A percentile compares a stretch with the other conserved stretches of the same genome.
Evolutionary conservation across 306 rosid species (phyloP).

Genomic region (Prosopis cineraria): DNA sequence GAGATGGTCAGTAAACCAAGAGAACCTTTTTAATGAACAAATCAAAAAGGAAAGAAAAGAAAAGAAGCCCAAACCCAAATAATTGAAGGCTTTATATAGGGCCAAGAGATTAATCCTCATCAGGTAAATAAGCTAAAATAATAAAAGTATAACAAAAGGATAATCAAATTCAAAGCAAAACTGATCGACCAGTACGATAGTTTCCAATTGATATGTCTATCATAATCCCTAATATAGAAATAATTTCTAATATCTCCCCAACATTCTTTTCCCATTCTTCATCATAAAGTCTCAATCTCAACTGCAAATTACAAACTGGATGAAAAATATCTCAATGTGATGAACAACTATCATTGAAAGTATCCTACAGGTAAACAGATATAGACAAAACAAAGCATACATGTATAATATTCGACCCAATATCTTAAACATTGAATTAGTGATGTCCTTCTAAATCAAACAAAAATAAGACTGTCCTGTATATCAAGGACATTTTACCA

Average conservation of each 20-base stretch:
- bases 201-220: not conserved
- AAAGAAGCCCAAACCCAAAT: not conserved
- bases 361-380: not conserved
- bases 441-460: not conserved
- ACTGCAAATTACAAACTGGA: conserved; percentile 18
- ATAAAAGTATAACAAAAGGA: not conserved
- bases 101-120: not conserved
- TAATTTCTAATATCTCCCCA: not conserved
- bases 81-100: not conserved
- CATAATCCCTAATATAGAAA: not conserved
- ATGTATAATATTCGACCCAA: not conserved
- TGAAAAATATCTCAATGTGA: conserved; percentile 20
- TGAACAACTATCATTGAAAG: not conserved
- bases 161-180: not conserved
- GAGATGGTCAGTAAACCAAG: not conserved
- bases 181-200: not conserved
- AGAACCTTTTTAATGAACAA: not conserved
- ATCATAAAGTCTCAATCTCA: not conserved
- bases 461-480: not conserved
- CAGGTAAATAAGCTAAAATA: not conserved
- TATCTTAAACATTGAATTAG: not conserved
- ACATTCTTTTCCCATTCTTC: not conserved
- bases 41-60: no score
- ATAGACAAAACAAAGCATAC: not conserved
- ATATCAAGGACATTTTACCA: not conserved